phyloP scores from a whole-genome alignment of 306 rosid species.

The Styphnolobium japonicum region DNA sequence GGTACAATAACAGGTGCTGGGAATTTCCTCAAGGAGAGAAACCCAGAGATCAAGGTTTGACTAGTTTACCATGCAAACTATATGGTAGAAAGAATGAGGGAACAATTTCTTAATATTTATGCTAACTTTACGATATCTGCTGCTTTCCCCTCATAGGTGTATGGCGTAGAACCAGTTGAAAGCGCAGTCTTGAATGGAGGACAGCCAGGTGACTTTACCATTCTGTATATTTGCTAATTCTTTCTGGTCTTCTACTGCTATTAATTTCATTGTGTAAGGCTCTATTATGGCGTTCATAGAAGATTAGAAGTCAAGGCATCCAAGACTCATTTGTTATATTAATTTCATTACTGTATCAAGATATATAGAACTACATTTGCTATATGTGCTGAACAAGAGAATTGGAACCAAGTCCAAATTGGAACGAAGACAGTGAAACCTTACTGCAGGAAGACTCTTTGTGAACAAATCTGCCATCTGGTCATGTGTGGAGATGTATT shows the following conservation, averaged over 20 bases:
- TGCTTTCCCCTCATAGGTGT: conserved; percentile 36
- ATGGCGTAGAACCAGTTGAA: conserved; percentile 79
- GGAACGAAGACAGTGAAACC: background rate
- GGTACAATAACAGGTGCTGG: conserved; percentile 76
- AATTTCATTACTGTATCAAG: background rate
- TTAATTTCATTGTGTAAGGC: background rate
- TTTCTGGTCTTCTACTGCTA: background rate
- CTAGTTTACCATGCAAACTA: background rate
- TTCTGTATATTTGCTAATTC: background rate
- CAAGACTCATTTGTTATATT: background rate
- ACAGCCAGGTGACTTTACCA: conserved; percentile 50
- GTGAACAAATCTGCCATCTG: background rate
- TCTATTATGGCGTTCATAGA: background rate
- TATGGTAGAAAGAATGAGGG: background rate
- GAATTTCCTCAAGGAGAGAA: conserved; percentile 71
- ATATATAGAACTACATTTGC: background rate
- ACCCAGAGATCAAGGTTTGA: conserved; percentile 70
- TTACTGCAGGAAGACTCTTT: background rate
- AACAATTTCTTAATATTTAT: background rate
- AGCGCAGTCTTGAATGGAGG: conserved; percentile 85
- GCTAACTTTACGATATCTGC: background rate
- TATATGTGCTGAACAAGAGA: background rate
- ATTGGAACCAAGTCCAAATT: background rate
- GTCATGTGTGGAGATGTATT: background rate
- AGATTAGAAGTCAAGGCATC: background rate